Evolutionary conservation across 78 protist species (phyloP).

Genomic region (Andalucia godoyi): DNA sequence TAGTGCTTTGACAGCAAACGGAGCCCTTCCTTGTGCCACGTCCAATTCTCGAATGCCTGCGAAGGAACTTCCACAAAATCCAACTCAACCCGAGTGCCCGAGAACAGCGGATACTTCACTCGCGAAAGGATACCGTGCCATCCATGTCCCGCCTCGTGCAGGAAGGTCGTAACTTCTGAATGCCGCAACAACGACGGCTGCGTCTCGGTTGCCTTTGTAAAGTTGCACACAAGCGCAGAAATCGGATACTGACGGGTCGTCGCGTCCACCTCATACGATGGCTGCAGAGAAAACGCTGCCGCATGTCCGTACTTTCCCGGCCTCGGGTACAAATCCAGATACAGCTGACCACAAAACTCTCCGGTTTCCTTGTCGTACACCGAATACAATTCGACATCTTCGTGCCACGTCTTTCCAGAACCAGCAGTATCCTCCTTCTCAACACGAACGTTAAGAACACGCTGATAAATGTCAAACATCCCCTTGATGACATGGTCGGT

Average conservation of each 20-base stretch:
- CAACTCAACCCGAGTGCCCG: constrained; percentile 47
- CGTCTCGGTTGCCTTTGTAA: not conserved
- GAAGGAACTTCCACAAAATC: constrained; percentile 57
- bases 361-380: not conserved
- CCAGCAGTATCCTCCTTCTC: not conserved
- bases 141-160: constrained; percentile 49
- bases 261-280: no score
- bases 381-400: not conserved
- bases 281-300: no score
- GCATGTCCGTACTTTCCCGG: constrained; percentile 60
- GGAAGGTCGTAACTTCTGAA: constrained; percentile 41
- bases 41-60: constrained; percentile 60
- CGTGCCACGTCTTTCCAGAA: not conserved
- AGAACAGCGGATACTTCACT: constrained; percentile 1
- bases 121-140: constrained; percentile 21
- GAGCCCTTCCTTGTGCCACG: constrained; percentile 38
- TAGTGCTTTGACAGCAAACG: constrained; percentile 27
- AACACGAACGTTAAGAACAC: constrained; percentile 15
- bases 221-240: constrained; percentile 25
- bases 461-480: constrained; percentile 30
- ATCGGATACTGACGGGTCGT: constrained; percentile 13
- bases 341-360: constrained; percentile 31
- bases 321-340: constrained; percentile 57
- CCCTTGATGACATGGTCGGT: constrained; percentile 10
- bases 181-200: constrained; percentile 32